Evolutionary conservation across 495 filamentous ascomycete genomes (phyloP).

Genomic region (Parathielavia appendiculata): DNA sequence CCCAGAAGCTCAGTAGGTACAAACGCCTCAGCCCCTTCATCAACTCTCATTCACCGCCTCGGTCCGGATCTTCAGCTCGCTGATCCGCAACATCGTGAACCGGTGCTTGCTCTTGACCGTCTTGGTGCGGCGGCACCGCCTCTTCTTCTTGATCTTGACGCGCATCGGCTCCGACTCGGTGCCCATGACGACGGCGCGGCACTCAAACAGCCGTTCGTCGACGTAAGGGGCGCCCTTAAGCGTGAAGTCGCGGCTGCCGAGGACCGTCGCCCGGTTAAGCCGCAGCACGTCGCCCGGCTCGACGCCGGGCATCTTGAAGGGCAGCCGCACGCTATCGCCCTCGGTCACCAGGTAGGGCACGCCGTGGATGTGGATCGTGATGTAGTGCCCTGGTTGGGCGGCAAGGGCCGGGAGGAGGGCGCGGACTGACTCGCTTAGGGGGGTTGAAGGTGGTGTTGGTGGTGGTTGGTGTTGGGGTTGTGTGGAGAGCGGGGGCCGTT

Average conservation of each 20-base stretch:
- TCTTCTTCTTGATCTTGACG: constrained; percentile 88
- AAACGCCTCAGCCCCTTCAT: not conserved
- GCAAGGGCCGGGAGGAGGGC: constrained; percentile 70
- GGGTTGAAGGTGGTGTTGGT: constrained; percentile 37
- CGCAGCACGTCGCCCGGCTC: constrained; percentile 77
- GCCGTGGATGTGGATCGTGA: constrained; percentile 79
- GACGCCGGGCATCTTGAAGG: constrained; percentile 87
- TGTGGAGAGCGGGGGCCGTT: constrained; percentile 3
- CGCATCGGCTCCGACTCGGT: constrained; percentile 84
- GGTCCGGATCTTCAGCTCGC: constrained; percentile 61
- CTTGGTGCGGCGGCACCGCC: constrained; percentile 69
- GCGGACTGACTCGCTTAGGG: constrained; percentile 53
- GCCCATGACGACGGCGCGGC: constrained; percentile 78
- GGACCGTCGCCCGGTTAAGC: constrained; percentile 69
- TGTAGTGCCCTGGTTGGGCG: constrained; percentile 77
- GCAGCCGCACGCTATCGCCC: constrained; percentile 83
- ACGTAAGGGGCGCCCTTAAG: constrained; percentile 71
- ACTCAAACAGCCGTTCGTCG: constrained; percentile 77
- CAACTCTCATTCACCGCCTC: constrained; percentile 13
- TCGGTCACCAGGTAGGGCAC: constrained; percentile 83
- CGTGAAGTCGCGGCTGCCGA: constrained; percentile 89
- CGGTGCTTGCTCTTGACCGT: constrained; percentile 76
- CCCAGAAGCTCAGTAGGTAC: not conserved
- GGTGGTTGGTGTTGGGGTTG: constrained; percentile 28
- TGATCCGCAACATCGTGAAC: constrained; percentile 79